These are phyloP conservation scores for Ogataea methylovora DNA, from an alignment of 805 yeast genomes.

Conservation along the genomic window DNA sequence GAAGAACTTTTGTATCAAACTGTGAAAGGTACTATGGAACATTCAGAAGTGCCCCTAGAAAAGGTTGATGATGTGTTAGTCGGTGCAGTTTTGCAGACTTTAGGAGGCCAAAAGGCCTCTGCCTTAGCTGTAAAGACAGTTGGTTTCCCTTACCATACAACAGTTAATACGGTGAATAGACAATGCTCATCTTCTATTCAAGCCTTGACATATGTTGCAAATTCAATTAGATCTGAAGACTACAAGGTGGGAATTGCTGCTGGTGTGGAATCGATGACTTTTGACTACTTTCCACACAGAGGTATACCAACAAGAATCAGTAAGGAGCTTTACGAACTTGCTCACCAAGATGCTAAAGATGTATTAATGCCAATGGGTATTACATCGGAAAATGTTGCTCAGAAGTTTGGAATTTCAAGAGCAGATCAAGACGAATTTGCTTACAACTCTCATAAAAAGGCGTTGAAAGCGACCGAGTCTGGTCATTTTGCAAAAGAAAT, in stretches of 20 bases:
- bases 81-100: too few species aligned
- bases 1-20: too few species aligned
- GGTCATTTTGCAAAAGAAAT: slow-evolving; percentile 22
- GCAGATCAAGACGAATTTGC: slow-evolving; percentile 22
- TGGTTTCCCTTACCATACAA: too few species aligned
- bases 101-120: too few species aligned
- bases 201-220: too few species aligned
- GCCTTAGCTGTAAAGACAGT: too few species aligned
- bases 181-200: too few species aligned
- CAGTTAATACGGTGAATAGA: too few species aligned
- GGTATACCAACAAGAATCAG: slow-evolving; percentile 28
- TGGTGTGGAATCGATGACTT: slow-evolving; percentile 36
- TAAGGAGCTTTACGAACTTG: slow-evolving; percentile 14
- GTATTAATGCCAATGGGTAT: slow-evolving; percentile 27
- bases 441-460: slow-evolving; percentile 18
- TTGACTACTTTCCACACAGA: slow-evolving; percentile 31
- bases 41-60: too few species aligned
- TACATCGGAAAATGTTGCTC: slow-evolving; percentile 22
- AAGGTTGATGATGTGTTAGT: too few species aligned
- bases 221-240: slow-evolving; percentile 25
- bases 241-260: slow-evolving; percentile 29
- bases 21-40: too few species aligned
- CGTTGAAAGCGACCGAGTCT: slow-evolving; percentile 16
- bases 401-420: slow-evolving; percentile 18
- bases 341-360: slow-evolving; percentile 24